Conservation (phyloP, 192 early-diverging fungal species). For the Jimgerdemannia flammicorona region DNA sequence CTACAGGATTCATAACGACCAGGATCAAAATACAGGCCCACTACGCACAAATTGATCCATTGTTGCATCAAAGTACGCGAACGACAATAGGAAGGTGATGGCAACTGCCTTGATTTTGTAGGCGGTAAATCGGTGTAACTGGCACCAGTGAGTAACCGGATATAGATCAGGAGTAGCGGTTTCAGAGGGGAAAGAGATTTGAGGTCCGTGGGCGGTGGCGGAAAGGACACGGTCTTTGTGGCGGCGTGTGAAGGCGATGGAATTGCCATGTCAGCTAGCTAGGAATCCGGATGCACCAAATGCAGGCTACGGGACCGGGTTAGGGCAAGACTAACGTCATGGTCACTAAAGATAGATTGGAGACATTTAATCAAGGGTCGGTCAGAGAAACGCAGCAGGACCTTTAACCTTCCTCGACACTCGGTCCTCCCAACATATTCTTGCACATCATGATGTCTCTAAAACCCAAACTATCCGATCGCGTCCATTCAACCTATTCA, state of each 20-base stretch:
- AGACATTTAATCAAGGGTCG: too few species aligned
- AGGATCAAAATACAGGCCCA: constrained; percentile 47
- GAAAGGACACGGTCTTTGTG: neutral
- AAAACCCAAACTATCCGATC: neutral
- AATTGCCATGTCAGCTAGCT: neutral
- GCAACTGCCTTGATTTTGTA: constrained; percentile 46
- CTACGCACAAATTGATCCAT: constrained; percentile 30
- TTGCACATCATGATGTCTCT: too few species aligned
- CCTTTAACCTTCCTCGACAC: too few species aligned
- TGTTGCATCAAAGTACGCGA: constrained; percentile 35
- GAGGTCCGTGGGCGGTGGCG: neutral
- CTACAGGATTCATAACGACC: constrained; percentile 22
- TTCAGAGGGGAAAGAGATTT: neutral
- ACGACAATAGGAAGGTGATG: constrained; percentile 30
- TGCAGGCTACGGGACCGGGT: too few species aligned
- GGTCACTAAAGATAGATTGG: too few species aligned
- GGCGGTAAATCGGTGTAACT: constrained; percentile 27
- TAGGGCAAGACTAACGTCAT: too few species aligned
- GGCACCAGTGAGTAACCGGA: constrained; percentile 39
- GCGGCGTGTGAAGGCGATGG: neutral
- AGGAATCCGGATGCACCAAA: too few species aligned
- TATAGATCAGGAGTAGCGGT: constrained; percentile 13
- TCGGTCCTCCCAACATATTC: too few species aligned
- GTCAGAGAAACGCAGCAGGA: too few species aligned
- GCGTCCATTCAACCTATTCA: neutral